phyloP scores from a whole-genome alignment of 768 basidiomycete genomes.

The Leccinum imitatum region DNA sequence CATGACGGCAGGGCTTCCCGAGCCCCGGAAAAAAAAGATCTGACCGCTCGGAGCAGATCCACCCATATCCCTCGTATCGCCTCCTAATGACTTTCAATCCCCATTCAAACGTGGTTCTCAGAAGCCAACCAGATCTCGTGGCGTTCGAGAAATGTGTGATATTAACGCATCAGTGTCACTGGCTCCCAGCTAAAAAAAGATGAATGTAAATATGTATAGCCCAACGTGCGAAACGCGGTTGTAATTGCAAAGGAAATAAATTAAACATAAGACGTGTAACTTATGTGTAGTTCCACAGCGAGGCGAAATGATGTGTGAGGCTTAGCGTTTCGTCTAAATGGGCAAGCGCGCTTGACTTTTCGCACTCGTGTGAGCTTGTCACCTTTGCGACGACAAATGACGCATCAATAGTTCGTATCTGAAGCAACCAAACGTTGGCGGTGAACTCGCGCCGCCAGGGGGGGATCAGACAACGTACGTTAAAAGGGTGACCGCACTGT shows the following conservation, averaged over 20 bases:
- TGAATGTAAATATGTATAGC: not conserved
- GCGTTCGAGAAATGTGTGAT: conserved; percentile 1
- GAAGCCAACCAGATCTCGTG: not conserved
- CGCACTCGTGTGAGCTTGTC: conserved; percentile 2
- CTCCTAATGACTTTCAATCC: conserved; percentile 9
- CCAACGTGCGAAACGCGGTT: conserved; percentile 6
- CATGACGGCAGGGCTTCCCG: not conserved
- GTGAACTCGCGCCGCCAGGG: conserved; percentile 1
- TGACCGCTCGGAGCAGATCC: conserved; percentile 5
- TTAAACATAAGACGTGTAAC: conserved; percentile 4
- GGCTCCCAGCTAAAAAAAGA: conserved; percentile 3
- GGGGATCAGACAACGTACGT: conserved; percentile 23
- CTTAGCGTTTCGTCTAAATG: conserved; percentile 21
- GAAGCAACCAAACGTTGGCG: not conserved
- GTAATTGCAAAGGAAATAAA: conserved; percentile 1
- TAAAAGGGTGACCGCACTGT: conserved; percentile 93
- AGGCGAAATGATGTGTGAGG: conserved; percentile 3
- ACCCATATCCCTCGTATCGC: not conserved
- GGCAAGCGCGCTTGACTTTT: not conserved
- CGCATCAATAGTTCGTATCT: conserved; percentile 37
- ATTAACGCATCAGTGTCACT: conserved; percentile 10
- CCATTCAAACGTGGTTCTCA: conserved; percentile 11
- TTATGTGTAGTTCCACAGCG: conserved; percentile 14
- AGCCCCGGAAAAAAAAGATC: not conserved
- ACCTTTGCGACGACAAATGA: conserved; percentile 26